These are phyloP conservation scores for Phytophthora sansomeana DNA, from an alignment of 352 stramenopile species.

Conservation along the genomic window DNA sequence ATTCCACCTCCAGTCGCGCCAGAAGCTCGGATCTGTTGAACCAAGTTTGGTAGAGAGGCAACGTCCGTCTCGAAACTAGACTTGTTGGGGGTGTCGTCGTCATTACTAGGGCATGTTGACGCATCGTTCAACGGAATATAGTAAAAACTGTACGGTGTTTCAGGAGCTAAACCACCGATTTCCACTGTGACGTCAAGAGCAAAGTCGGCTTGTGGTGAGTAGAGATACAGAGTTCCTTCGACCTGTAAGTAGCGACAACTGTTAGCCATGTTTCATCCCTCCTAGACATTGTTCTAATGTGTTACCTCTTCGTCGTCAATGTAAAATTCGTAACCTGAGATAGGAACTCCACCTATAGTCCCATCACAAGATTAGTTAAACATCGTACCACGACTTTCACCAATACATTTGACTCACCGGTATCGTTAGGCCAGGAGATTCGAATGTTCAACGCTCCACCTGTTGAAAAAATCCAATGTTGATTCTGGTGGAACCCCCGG, in stretches of 20 bases:
- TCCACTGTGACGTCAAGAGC: constrained; percentile 50
- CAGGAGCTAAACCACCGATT: constrained; percentile 50
- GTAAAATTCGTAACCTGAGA: constrained; percentile 49
- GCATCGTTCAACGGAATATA: constrained; percentile 58
- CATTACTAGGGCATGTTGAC: constrained; percentile 39
- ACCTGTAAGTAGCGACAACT: constrained; percentile 22
- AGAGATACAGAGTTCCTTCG: constrained; percentile 40
- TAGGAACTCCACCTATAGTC: constrained; percentile 39
- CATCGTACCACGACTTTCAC: no score
- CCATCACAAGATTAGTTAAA: neutral
- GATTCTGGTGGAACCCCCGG: constrained; percentile 39
- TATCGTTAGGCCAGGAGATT: constrained; percentile 64
- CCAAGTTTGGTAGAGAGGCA: constrained; percentile 27
- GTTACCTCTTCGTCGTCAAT: constrained; percentile 41
- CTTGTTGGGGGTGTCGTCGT: constrained; percentile 7
- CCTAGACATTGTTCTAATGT: neutral
- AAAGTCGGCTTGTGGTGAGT: constrained; percentile 23
- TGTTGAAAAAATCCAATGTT: constrained; percentile 36
- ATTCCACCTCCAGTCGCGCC: constrained; percentile 63
- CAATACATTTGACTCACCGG: constrained; percentile 31
- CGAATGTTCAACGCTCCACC: constrained; percentile 53
- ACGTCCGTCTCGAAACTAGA: constrained; percentile 34
- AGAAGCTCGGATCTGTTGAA: constrained; percentile 44
- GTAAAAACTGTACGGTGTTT: constrained; percentile 51
- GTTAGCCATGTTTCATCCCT: neutral